Conservation (phyloP, 805 yeast species). For the Candida takata region DNA sequence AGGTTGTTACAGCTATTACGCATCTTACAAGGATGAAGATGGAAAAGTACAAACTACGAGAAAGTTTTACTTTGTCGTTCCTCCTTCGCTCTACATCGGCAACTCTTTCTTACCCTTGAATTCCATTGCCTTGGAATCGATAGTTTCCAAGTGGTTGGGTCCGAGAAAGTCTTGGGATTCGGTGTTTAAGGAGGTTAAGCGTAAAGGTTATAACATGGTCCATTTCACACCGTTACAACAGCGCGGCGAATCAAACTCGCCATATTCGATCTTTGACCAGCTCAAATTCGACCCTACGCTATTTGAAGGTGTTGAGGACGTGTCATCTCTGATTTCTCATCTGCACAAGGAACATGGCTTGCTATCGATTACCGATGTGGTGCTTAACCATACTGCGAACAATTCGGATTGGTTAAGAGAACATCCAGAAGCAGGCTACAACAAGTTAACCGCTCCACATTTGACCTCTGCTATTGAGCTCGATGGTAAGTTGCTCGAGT, state of each 20-base stretch:
- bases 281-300: constrained; percentile 60
- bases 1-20: constrained; percentile 74
- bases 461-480: constrained; percentile 76
- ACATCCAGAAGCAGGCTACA: constrained; percentile 90
- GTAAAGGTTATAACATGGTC: constrained; percentile 88
- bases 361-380: constrained; percentile 83
- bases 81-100: constrained; percentile 61
- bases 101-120: constrained; percentile 61
- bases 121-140: constrained; percentile 73
- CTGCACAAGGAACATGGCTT: constrained; percentile 52
- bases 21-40: constrained; percentile 42
- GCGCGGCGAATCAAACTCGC: constrained; percentile 87
- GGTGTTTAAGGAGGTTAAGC: constrained; percentile 51
- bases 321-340: constrained; percentile 39
- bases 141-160: constrained; percentile 91
- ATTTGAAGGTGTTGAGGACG: constrained; percentile 52
- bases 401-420: constrained; percentile 80
- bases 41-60: constrained; percentile 43
- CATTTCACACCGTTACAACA: constrained; percentile 93
- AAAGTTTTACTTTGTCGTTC: constrained; percentile 67
- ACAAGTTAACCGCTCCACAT: constrained; percentile 83
- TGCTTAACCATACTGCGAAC: constrained; percentile 90
- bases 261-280: constrained; percentile 88
- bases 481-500: constrained; percentile 61
- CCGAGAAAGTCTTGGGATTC: constrained; percentile 56